Conservation (phyloP, 257 asterid species). For the Ehretia macrophylla region DNA sequence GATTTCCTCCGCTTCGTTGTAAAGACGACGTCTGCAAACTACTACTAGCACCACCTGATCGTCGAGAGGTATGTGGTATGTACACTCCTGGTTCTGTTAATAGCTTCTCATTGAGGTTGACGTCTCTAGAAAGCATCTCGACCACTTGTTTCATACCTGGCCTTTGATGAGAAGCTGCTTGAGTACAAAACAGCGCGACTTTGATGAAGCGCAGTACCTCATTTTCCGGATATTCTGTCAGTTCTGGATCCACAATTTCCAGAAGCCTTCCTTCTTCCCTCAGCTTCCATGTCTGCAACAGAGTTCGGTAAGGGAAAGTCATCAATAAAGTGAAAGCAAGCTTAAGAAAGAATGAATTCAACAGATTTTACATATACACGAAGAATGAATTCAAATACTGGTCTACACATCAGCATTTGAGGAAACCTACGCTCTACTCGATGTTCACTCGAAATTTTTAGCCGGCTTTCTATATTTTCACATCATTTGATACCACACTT, state of each 20-base stretch:
- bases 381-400: no score
- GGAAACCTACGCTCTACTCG: no score
- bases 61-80: constrained; percentile 26
- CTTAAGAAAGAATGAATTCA: no score
- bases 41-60: constrained; percentile 20
- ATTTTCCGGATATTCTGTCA: constrained; percentile 42
- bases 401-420: no score
- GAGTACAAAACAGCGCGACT: constrained; percentile 77
- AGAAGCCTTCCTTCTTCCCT: constrained; percentile 50
- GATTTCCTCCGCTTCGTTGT: constrained; percentile 24
- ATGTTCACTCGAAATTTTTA: no score
- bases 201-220: constrained; percentile 53
- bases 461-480: no score
- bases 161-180: constrained; percentile 59
- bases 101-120: constrained; percentile 48
- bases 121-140: constrained; percentile 59
- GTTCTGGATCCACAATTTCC: constrained; percentile 65
- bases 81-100: constrained; percentile 63
- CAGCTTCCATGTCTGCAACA: constrained; percentile 73
- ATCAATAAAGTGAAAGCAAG: no score
- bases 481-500: no score
- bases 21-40: constrained; percentile 29
- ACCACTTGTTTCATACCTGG: constrained; percentile 86
- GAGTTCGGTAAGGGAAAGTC: no score
- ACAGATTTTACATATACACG: no score